Conservation (phyloP, 345 rosid genomes). For the Gossypioides kirkii region DNA sequence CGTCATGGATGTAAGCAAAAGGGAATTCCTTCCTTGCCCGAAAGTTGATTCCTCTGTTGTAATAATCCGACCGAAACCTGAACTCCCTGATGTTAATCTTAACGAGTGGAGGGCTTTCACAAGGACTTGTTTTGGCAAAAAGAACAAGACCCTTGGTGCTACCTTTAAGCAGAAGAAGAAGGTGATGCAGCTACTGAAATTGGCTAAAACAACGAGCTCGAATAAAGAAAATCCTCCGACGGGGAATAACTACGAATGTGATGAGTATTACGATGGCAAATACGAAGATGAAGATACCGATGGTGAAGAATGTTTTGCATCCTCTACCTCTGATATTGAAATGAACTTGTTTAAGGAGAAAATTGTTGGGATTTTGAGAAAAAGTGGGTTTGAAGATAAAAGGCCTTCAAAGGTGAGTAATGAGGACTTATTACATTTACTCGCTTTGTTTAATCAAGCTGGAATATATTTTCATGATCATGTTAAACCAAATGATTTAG, state of each 20-base stretch:
- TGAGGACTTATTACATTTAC: slow-evolving; percentile 54
- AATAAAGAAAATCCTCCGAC: background rate
- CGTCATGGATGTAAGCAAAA: slow-evolving; percentile 86
- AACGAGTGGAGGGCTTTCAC: slow-evolving; percentile 82
- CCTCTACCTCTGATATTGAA: slow-evolving; percentile 31
- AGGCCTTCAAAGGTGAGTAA: slow-evolving; percentile 74
- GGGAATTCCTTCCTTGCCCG: slow-evolving; percentile 83
- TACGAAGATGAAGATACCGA: slow-evolving; percentile 14
- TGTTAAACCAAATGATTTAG: slow-evolving; percentile 19
- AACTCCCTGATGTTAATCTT: slow-evolving; percentile 51
- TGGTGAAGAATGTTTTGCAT: slow-evolving; percentile 14
- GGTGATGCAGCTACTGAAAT: slow-evolving; percentile 48
- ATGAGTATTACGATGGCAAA: slow-evolving; percentile 17
- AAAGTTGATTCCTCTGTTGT: slow-evolving; percentile 89
- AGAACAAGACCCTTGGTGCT: slow-evolving; percentile 85
- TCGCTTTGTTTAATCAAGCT: slow-evolving; percentile 57
- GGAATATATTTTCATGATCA: slow-evolving; percentile 57
- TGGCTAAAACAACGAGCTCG: slow-evolving; percentile 23
- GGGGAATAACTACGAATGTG: background rate
- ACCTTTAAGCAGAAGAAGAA: slow-evolving; percentile 91
- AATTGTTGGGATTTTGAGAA: slow-evolving; percentile 39
- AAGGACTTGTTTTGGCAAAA: slow-evolving; percentile 67
- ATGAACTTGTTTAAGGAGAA: slow-evolving; percentile 50
- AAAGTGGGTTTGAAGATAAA: slow-evolving; percentile 57
- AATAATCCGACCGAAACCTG: slow-evolving; percentile 59